Evolutionary conservation across 306 rosid species (phyloP).

Genomic region (Dryas alaskensis): DNA sequence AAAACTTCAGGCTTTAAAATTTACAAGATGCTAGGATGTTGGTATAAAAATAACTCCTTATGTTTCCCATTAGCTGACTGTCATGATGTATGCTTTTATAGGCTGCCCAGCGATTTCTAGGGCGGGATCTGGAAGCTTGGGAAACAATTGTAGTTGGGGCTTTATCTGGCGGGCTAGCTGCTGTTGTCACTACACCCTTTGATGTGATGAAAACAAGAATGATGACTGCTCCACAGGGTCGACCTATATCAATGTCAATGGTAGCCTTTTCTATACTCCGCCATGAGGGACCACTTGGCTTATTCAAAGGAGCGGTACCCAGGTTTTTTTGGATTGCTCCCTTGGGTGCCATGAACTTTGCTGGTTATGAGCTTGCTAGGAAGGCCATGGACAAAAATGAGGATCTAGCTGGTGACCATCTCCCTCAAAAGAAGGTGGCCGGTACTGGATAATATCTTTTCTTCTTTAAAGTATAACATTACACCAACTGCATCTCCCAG

Average conservation of each 20-base stretch:
- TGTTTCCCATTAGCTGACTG: not conserved
- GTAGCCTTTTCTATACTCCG: conserved; percentile 73
- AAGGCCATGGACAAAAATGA: conserved; percentile 89
- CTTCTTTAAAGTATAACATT: not conserved
- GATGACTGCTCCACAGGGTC: conserved; percentile 92
- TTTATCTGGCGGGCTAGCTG: conserved; percentile 92
- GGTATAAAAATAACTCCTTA: not conserved
- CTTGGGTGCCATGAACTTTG: conserved; percentile 97
- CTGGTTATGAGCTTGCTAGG: conserved; percentile 91
- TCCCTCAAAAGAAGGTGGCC: conserved; percentile 45
- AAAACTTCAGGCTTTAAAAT: not conserved
- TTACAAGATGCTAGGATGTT: not conserved
- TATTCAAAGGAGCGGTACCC: conserved; percentile 93
- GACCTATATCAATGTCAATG: conserved; percentile 70
- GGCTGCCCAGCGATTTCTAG: conserved; percentile 68
- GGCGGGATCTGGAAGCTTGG: conserved; percentile 89
- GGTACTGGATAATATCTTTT: conserved; percentile 35
- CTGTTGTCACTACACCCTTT: conserved; percentile 90
- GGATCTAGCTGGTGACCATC: conserved; percentile 41
- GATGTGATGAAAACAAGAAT: conserved; percentile 99
- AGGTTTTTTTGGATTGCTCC: conserved; percentile 99
- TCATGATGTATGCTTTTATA: conserved; percentile 26
- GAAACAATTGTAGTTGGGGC: conserved; percentile 96
- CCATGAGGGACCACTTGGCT: conserved; percentile 85
- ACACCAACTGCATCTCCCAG: conserved; percentile 9